Percentiles rank a stretch among this genome's conserved stretches.
Evolutionary conservation across 2,329 filamentous ascomycete genomes (phyloP).

Genomic region (Ilyonectria destructans): DNA sequence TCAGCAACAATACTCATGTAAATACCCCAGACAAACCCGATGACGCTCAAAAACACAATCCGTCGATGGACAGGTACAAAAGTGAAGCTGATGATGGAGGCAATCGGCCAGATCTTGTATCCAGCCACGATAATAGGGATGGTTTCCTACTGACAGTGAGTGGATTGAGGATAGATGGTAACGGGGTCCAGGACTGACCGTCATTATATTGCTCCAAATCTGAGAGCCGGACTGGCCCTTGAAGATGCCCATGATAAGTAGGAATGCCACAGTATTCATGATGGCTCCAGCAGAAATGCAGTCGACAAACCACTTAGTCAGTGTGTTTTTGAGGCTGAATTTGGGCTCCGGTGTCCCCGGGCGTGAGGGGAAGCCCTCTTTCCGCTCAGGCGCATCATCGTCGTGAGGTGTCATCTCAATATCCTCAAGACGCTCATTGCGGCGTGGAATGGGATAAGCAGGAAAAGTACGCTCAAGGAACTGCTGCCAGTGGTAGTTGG

Average conservation of each 20-base stretch:
- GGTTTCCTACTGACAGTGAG: conserved; percentile 56
- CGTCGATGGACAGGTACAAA: conserved; percentile 66
- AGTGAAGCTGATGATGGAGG: conserved; percentile 66
- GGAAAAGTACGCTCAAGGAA: conserved; percentile 69
- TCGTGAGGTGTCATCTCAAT: conserved; percentile 51
- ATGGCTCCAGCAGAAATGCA: conserved; percentile 65
- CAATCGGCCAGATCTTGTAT: conserved; percentile 69
- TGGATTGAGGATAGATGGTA: not conserved
- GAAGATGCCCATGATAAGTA: conserved; percentile 64
- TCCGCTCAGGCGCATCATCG: conserved; percentile 44
- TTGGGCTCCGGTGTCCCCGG: conserved; percentile 45
- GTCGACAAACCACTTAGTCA: conserved; percentile 67
- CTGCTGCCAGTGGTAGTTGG: conserved; percentile 73
- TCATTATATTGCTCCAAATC: conserved; percentile 59
- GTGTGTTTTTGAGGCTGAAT: conserved; percentile 61
- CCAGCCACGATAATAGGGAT: conserved; percentile 65
- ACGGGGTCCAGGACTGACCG: conserved; percentile 42
- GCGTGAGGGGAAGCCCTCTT: conserved; percentile 35
- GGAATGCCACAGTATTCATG: conserved; percentile 64
- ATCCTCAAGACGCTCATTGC: conserved; percentile 40
- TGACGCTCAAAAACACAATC: conserved; percentile 66
- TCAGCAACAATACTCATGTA: conserved; percentile 67
- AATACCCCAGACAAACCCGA: conserved; percentile 67
- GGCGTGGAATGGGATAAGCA: conserved; percentile 54
- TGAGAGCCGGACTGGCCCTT: conserved; percentile 58